phyloP scores from a whole-genome alignment of 1,284 basidiomycete genomes.

The Pascua guehoae region DNA sequence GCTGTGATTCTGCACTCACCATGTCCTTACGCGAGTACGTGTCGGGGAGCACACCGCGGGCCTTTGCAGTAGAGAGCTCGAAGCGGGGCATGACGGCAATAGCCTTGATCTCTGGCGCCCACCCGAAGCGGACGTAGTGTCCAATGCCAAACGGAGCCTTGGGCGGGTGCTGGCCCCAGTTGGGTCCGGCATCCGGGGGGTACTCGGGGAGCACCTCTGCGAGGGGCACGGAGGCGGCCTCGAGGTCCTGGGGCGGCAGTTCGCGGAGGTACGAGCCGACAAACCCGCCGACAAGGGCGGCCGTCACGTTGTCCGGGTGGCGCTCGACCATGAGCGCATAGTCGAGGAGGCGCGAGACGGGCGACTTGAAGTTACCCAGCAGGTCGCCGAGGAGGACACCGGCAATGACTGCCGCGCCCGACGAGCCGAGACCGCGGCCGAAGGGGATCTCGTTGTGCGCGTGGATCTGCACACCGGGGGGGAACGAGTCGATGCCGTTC shows the following conservation, averaged over 20 bases:
- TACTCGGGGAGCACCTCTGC: conserved; percentile 97
- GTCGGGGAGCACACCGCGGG: conserved; percentile 79
- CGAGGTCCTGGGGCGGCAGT: conserved; percentile 64
- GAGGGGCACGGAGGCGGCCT: conserved; percentile 83
- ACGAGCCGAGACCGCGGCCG: conserved; percentile 93
- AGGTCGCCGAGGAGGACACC: conserved; percentile 86
- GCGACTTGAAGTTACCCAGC: conserved; percentile 69
- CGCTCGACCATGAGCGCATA: conserved; percentile 99
- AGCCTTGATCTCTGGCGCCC: conserved; percentile 83
- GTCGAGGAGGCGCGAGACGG: conserved; percentile 75
- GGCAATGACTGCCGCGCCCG: conserved; percentile 95
- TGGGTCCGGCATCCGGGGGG: conserved; percentile 82
- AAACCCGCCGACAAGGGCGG: conserved; percentile 93
- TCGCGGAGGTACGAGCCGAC: conserved; percentile 96
- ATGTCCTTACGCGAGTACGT: conserved; percentile 86
- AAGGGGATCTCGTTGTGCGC: conserved; percentile 94
- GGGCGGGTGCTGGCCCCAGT: conserved; percentile 87
- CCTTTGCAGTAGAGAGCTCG: conserved; percentile 93
- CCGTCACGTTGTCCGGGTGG: conserved; percentile 98
- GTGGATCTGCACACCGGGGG: conserved; percentile 66
- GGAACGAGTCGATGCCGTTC: conserved; percentile 70
- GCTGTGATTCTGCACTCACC: conserved; percentile 55
- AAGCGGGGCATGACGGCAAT: conserved; percentile 94
- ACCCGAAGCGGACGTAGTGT: conserved; percentile 87
- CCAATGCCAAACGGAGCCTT: conserved; percentile 86